Evolutionary conservation across 23 red algal species (phyloP).

Genomic region (Agarophyton chilense): DNA sequence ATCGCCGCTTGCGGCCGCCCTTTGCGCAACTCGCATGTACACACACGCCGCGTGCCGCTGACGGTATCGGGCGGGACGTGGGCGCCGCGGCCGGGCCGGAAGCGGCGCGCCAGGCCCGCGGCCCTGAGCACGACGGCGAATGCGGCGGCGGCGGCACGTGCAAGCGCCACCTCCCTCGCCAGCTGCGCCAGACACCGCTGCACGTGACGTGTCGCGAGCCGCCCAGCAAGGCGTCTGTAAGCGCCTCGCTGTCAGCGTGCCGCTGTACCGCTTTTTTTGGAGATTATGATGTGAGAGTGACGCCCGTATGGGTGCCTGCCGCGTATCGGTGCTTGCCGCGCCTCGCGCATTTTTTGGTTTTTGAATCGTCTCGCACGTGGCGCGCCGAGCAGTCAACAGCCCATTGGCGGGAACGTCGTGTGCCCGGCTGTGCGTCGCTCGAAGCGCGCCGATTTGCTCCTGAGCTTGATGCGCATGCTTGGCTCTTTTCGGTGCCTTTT

Average conservation of each 20-base stretch:
- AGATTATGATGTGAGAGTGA: neutral
- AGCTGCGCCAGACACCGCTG: neutral
- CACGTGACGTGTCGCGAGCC: neutral
- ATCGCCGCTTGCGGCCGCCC: too few species aligned
- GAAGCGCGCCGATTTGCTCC: neutral
- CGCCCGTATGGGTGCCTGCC: neutral
- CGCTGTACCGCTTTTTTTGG: neutral
- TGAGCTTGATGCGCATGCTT: too few species aligned
- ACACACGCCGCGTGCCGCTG: too few species aligned
- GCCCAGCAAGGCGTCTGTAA: neutral
- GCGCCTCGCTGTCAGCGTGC: neutral
- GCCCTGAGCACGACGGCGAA: neutral
- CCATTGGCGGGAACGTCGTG: neutral
- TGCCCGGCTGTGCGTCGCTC: too few species aligned
- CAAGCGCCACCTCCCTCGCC: neutral
- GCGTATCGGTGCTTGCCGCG: neutral
- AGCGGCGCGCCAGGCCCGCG: neutral
- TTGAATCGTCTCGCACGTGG: neutral
- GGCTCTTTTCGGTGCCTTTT: too few species aligned
- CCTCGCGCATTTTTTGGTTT: too few species aligned
- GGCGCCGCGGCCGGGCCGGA: too few species aligned
- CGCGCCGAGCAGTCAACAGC: neutral
- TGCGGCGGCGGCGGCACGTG: neutral
- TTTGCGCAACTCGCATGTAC: too few species aligned
- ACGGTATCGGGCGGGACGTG: too few species aligned